A percentile compares a stretch with the other conserved stretches of the same genome.
Conservation (phyloP, 2,329 filamentous ascomycete species). For the Atkinsonella texensis region DNA sequence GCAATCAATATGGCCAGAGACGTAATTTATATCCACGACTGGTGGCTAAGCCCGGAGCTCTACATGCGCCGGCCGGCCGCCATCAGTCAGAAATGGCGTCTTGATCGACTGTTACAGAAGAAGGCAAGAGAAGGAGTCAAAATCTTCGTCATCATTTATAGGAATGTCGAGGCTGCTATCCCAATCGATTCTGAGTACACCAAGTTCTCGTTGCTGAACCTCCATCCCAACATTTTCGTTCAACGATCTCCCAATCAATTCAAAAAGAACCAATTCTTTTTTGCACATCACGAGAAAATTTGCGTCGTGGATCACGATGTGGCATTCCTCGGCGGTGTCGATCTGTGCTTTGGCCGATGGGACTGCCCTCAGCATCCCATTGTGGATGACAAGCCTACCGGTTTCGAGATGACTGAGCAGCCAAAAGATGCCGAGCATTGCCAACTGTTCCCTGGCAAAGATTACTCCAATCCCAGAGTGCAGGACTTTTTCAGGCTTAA, state of each 20-base stretch:
- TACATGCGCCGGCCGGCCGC: constrained; percentile 90
- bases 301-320: constrained; percentile 92
- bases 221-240: constrained; percentile 93
- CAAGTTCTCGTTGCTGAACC: constrained; percentile 87
- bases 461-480: constrained; percentile 93
- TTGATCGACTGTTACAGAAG: constrained; percentile 83
- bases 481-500: constrained; percentile 90
- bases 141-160: constrained; percentile 93
- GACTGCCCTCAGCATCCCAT: constrained; percentile 89
- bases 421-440: constrained; percentile 89
- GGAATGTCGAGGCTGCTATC: constrained; percentile 93
- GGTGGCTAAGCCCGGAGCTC: constrained; percentile 94
- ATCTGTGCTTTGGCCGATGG: constrained; percentile 95
- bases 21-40: constrained; percentile 98
- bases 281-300: constrained; percentile 98
- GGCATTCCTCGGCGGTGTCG: constrained; percentile 89
- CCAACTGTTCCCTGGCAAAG: constrained; percentile 93
- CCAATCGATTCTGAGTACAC: constrained; percentile 98
- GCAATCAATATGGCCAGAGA: constrained; percentile 96
- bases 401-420: constrained; percentile 65
- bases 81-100: constrained; percentile 95
- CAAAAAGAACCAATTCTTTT: constrained; percentile 98
- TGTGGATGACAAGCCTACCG: constrained; percentile 86
- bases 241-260: constrained; percentile 95
- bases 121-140: constrained; percentile 95